A percentile compares a stretch with the other conserved stretches of the same genome.
Evolutionary conservation across 78 protist genomes (phyloP).

Genomic region (Tieghemostelium lacteum): DNA sequence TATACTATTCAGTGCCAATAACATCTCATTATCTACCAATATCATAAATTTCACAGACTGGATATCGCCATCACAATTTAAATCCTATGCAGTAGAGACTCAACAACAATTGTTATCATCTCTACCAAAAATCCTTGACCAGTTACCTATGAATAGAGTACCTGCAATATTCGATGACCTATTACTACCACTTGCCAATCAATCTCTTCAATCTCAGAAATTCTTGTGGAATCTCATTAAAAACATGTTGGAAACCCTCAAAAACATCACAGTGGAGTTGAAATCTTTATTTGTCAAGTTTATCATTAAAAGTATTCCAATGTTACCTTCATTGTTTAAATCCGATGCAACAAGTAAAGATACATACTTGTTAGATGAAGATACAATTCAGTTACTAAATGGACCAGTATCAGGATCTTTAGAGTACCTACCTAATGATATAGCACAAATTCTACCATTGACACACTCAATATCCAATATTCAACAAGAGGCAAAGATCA

Average conservation of each 20-base stretch:
- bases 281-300: not conserved
- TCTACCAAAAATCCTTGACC: constrained; percentile 6
- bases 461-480: not conserved
- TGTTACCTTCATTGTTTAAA: constrained; percentile 8
- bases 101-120: not conserved
- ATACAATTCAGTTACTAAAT: constrained; percentile 12
- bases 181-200: not conserved
- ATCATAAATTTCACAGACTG: constrained; percentile 21
- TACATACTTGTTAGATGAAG: not conserved
- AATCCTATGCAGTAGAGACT: not conserved
- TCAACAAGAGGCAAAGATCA: not conserved
- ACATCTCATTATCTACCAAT: constrained; percentile 1
- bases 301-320: not conserved
- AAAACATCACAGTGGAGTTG: not conserved
- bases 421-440: not conserved
- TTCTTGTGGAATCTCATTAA: not conserved
- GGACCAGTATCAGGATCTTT: constrained; percentile 9
- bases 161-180: constrained; percentile 9
- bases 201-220: not conserved
- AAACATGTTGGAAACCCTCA: not conserved
- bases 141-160: constrained; percentile 6
- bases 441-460: not conserved
- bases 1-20: constrained; percentile 15
- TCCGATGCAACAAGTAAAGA: not conserved
- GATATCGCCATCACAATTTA: constrained; percentile 7